A percentile compares a stretch with the other conserved stretches of the same genome.
Evolutionary conservation across 768 basidiomycete species (phyloP).

Genomic region (Phaeotremella fagi): DNA sequence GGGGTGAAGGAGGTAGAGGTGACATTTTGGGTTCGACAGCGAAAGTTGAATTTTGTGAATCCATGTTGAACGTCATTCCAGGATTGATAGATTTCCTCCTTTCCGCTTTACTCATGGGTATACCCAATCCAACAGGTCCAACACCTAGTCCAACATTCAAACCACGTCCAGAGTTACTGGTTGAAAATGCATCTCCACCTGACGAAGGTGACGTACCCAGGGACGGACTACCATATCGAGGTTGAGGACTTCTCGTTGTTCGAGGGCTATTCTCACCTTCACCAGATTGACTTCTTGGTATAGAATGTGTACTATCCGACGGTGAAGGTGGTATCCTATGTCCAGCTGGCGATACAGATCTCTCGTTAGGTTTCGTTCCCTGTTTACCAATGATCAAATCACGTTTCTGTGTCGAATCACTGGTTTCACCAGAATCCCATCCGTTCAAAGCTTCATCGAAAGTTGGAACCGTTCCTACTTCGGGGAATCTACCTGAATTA

Average conservation of each 20-base stretch:
- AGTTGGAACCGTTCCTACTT: neutral
- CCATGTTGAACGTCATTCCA: constrained; percentile 50
- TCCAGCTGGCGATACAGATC: neutral
- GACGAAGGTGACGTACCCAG: constrained; percentile 15
- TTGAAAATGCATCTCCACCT: neutral
- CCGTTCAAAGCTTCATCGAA: neutral
- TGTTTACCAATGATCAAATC: neutral
- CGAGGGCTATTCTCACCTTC: neutral
- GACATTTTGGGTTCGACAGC: constrained; percentile 28
- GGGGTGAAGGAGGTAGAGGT: constrained; percentile 45
- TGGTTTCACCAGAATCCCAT: neutral
- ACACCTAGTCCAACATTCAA: constrained; percentile 42
- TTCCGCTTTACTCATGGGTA: constrained; percentile 50
- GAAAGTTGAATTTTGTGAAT: constrained; percentile 32
- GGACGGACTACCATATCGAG: constrained; percentile 10
- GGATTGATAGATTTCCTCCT: constrained; percentile 60
- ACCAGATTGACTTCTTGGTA: neutral
- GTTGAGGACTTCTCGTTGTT: constrained; percentile 2
- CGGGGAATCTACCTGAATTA: constrained; percentile 18
- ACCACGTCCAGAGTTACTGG: neutral
- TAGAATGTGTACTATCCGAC: constrained; percentile 2
- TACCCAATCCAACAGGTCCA: constrained; percentile 38
- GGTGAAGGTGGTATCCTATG: constrained; percentile 16
- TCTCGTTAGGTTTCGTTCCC: neutral
- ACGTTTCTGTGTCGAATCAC: neutral